Evolutionary conservation across 805 yeast genomes (phyloP), one percentile per base, ranked within the genome.

Genomic region (Isabelozyma heimii): DNA sequence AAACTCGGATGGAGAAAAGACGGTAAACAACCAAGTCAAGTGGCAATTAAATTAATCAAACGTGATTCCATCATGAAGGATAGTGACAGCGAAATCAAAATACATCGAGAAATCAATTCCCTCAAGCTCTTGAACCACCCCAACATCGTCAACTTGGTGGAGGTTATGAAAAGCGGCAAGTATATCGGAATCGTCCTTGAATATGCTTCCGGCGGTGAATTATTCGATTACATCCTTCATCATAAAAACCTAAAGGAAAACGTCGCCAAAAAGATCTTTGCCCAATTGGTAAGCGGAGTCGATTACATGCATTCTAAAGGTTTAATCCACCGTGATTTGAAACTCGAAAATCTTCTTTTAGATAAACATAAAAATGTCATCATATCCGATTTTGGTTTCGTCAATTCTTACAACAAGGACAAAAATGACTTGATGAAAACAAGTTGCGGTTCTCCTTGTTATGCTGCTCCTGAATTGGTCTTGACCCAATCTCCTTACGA

Each of bases 401-500:
- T 95, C 37, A 94, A 94, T 68, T 85, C 92, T 27, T 94, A 85
- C 69, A 71, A 69, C 43, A 68, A 70, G 35, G 78, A 76, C 16
- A 79, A 69, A 47, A 65, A 78, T 55, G 97, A 90, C 64, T 72
- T 89, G 42, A 94, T 92, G 98, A 85, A 84, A 63, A 92, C 98
- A 1, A 83, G 91, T 37, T 92, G 99, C 67, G 99, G 99, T 1
- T 89, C 97, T 2, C 99, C 99, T 0, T 92, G 99, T 66, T 92
- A 92, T 67, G 99, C 99, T 0, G 99, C 99, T 1, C 99, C 99
- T 0, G 99, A 94, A 65, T 72, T 94, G 49, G 99, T 94, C 3
- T 85, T 91, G 28, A 86, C 92, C 10, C 89, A 84, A 53, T 80
- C 84, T 47, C 91, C 96, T 13, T 94, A 94, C 64, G 90, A 88